Evolutionary conservation across 768 basidiomycete genomes (phyloP), one percentile per base, ranked within the genome.

Genomic region (Neoboletus subvelutipes): DNA sequence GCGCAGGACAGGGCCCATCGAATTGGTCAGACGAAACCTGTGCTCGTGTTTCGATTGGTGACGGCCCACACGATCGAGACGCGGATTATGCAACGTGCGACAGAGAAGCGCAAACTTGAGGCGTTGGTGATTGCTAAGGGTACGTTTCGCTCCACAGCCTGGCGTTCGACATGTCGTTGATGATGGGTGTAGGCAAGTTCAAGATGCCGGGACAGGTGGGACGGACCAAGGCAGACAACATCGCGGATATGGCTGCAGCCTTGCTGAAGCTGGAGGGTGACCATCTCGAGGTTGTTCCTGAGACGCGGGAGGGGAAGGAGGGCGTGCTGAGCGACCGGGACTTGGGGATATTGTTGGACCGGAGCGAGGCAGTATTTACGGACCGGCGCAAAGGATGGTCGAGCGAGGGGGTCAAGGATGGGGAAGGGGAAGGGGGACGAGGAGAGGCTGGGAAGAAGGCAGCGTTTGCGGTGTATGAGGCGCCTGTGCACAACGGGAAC

Each of bases 1-100:
- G 96, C 96, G 0, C 92, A 94, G 69, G 96, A 97, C 64, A 82
- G 96, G 36, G 94, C 94, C 0, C 96, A 99, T 72, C 85, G 97
- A 12, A 98, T 99, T 47, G 96, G 96, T 2, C 96, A 98, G 74
- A 97, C 85, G 29, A 86, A 78, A 61, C 93, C 94, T 1, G 94
- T 97, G 51, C 78, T 97, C 43, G 86, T 97, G 55, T 96, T 92
- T 76, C 81, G 96, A 39, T 78, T 98, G 4, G 84, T 96, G 37
- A 89, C 86, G 22, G 87, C 84, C 6, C 88, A 94, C 71, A 97
- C 94, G 3, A 80, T 99, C 63, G 96, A 99, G 76, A 89, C 87
- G 40, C 89, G 87, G 71, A 94, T 98, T 64, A 86, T 98, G 80
- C 83, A 92, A 66, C 81, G 85, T n/a, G 91, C 92, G 7, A 80